These are phyloP conservation scores for Mortierella alpina DNA, from an alignment of 192 early-diverging fungal genomes.

Conservation along the genomic window DNA sequence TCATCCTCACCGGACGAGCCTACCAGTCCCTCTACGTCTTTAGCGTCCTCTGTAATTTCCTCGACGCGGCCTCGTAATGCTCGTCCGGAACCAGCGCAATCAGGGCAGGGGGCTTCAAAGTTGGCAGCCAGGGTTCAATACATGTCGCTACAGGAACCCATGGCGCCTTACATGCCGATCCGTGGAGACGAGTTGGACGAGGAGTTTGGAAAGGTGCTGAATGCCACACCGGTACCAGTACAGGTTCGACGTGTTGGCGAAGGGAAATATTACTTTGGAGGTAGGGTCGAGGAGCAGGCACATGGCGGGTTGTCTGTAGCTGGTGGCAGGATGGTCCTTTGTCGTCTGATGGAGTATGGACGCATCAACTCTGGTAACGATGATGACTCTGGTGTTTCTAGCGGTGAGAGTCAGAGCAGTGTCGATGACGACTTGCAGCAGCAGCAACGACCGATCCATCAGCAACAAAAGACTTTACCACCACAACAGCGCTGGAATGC, in stretches of 20 bases:
- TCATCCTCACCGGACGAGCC: slow-evolving; percentile 13
- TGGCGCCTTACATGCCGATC: slow-evolving; percentile 50
- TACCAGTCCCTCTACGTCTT: slow-evolving; percentile 29
- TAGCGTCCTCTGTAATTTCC: slow-evolving; percentile 24
- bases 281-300: slow-evolving; percentile 45
- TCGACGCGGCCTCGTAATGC: background rate
- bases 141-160: slow-evolving; percentile 5
- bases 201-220: slow-evolving; percentile 62
- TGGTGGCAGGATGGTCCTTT: slow-evolving; percentile 57
- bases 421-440: slow-evolving; percentile 10
- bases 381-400: slow-evolving; percentile 21
- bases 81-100: background rate
- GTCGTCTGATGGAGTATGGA: slow-evolving; percentile 61
- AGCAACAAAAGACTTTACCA: background rate
- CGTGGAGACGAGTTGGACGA: slow-evolving; percentile 63
- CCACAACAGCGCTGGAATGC: background rate
- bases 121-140: background rate
- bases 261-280: slow-evolving; percentile 53
- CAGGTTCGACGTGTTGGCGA: slow-evolving; percentile 55
- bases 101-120: slow-evolving; percentile 1
- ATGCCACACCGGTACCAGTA: slow-evolving; percentile 57
- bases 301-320: slow-evolving; percentile 25
- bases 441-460: slow-evolving; percentile 5
- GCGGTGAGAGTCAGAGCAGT: slow-evolving; percentile 18
- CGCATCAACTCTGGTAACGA: background rate